These are phyloP conservation scores for Chaetomium tenue DNA, from an alignment of 495 filamentous ascomycete genomes.

Conservation along the genomic window DNA sequence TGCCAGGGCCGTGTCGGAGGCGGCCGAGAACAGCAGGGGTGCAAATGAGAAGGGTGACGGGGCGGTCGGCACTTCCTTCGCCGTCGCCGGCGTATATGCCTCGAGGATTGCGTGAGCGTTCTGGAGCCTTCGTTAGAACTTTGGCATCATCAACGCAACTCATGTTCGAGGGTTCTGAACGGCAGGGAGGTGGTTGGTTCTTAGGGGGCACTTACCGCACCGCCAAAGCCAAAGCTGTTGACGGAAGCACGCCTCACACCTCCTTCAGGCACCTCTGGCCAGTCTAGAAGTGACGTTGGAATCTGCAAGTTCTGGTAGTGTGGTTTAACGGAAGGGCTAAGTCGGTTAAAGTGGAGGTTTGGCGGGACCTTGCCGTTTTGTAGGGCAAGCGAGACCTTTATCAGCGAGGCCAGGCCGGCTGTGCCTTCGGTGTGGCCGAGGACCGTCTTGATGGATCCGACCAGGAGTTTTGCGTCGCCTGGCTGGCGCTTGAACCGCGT, in stretches of 20 bases:
- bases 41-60: not conserved
- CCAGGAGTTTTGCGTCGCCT: constrained; percentile 38
- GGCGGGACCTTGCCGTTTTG: constrained; percentile 48
- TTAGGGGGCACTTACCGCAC: too few species aligned
- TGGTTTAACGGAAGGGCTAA: constrained; percentile 46
- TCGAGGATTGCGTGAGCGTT: constrained; percentile 2
- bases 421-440: too few species aligned
- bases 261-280: too few species aligned
- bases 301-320: constrained; percentile 32
- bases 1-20: not conserved
- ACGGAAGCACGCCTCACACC: not conserved
- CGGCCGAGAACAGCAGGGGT: constrained; percentile 3
- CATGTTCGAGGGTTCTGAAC: too few species aligned
- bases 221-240: constrained; percentile 9
- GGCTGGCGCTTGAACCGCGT: not conserved
- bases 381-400: constrained; percentile 53
- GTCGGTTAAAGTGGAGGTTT: constrained; percentile 45
- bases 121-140: too few species aligned
- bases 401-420: constrained; percentile 51
- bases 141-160: too few species aligned
- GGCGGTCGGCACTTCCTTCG: not conserved
- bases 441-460: constrained; percentile 59
- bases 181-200: too few species aligned
- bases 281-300: too few species aligned
- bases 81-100: too few species aligned